phyloP scores from a whole-genome alignment of 2,329 filamentous ascomycete species.

The Blumeria graminis region DNA sequence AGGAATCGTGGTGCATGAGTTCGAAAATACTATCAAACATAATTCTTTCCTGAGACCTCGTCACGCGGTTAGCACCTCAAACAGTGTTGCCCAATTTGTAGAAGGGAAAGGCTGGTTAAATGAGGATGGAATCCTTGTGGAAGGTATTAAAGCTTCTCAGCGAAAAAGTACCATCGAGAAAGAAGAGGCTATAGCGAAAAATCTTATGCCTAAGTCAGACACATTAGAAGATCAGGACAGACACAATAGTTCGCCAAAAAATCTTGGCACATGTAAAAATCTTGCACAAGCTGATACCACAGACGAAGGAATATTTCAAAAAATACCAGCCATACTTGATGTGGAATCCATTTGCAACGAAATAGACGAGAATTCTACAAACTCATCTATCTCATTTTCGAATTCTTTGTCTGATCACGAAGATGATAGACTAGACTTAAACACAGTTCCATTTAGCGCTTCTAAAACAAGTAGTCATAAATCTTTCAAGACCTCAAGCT shows the following conservation, averaged over 20 bases:
- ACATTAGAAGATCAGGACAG: neutral
- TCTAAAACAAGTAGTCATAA: neutral
- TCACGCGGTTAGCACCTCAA: slow-evolving; percentile 19
- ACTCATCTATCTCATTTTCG: neutral
- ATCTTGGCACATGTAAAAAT: neutral
- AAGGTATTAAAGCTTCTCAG: too few relatives aligned
- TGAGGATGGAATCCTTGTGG: slow-evolving; percentile 45
- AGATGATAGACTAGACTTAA: neutral
- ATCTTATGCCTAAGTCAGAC: neutral
- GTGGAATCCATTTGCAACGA: too few relatives aligned
- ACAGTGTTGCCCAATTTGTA: slow-evolving; percentile 39
- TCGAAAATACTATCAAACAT: slow-evolving; percentile 60
- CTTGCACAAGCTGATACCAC: neutral
- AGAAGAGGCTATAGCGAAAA: neutral
- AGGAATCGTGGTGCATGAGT: slow-evolving; percentile 63
- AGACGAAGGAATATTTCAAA: neutral
- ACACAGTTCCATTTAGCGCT: neutral
- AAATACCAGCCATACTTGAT: neutral
- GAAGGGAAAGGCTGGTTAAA: slow-evolving; percentile 81
- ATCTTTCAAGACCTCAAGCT: neutral
- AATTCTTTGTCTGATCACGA: neutral
- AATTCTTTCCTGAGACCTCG: slow-evolving; percentile 53
- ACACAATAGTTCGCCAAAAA: neutral
- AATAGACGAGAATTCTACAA: neutral
- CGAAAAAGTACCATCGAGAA: neutral